Evolutionary conservation across 2,329 filamentous ascomycete species (phyloP).

Genomic region (Keithomyces neogunnii): DNA sequence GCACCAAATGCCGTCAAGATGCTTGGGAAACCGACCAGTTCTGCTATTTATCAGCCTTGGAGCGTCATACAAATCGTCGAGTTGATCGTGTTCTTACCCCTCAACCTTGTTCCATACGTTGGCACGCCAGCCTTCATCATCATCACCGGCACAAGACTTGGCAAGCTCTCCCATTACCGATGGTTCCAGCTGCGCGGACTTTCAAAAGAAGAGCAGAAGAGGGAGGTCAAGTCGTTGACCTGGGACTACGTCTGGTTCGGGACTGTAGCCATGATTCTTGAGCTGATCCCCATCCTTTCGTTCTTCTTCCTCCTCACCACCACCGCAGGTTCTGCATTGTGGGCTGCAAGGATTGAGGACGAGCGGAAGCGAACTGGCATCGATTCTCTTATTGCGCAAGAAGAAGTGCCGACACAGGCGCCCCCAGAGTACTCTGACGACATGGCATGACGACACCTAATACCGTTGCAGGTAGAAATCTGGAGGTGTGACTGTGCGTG

Average conservation of each 20-base stretch:
- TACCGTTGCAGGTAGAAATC: not conserved
- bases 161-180: conserved; percentile 82
- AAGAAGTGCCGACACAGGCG: conserved; percentile 11
- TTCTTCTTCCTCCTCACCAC: conserved; percentile 92
- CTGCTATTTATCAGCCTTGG: conserved; percentile 79
- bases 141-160: conserved; percentile 77
- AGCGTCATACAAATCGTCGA: conserved; percentile 85
- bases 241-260: conserved; percentile 95
- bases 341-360: conserved; percentile 72
- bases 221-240: conserved; percentile 55
- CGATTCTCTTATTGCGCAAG: conserved; percentile 7
- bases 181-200: conserved; percentile 78
- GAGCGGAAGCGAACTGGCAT: conserved; percentile 23
- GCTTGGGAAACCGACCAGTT: conserved; percentile 71
- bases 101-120: conserved; percentile 80
- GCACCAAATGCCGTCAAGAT: conserved; percentile 66
- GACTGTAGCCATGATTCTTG: conserved; percentile 70
- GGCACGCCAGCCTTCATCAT: conserved; percentile 81
- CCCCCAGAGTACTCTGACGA: conserved; percentile 22
- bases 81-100: conserved; percentile 66
- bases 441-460: conserved; percentile 1
- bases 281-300: conserved; percentile 83
- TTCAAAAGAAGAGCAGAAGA: conserved; percentile 63
- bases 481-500: too few relatives aligned
- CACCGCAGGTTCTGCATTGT: conserved; percentile 75